Base-by-base conservation (phyloP, 495 filamentous ascomycete genomes). In the Hyphodiscus hymeniophilus region DNA sequence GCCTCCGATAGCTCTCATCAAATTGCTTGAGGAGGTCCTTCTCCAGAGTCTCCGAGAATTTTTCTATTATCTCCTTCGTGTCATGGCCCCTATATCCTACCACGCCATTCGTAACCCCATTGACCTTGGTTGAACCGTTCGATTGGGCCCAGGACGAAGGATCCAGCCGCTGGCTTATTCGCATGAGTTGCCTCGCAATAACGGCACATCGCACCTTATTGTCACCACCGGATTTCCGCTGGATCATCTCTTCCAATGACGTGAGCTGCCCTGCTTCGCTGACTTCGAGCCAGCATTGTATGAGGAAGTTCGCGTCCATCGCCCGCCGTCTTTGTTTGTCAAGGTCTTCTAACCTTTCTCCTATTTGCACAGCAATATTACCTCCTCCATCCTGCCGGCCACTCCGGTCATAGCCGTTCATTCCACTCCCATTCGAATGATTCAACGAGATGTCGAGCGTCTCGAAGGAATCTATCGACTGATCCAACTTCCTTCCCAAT, bases 21-120 rank as follows among this genome's bases (percentile, higher is more conserved):
- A 99, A 99, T 57, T 95, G 89, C 63, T 88, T 87, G 42, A 99
- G 66, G 22, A 99, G 69, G 60, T 99, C 94, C 58, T 96, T 94
- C 64, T 99, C 94, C 48, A 99, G 65, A 0, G 82, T 87, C 65
- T 99, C 94, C 0, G 87, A 89, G 65, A 96, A 99, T 57, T 94
- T 95, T 64, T 99, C 94, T 42, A 99, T 86, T 21, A 94, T 76
- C 63, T 95, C 90, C 48, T 85, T 75, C 3, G 91, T 91, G 47
- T 91, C 89, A 56, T 75, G 56, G 35, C 65, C 60, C 53, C 64
- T 59, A 59, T 60, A 35, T 61, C 71, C 60, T 32, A 58, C 50
- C 54, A 71, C 58, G 51, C 71, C 65, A 59, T 69, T 76, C 40
- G 66, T 71, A 33, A 70, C 55, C 11, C 80, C 80, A 62, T 82